A percentile compares a stretch with the other conserved stretches of the same genome.
phyloP scores from a whole-genome alignment of 2,329 filamentous ascomycete species.

The Apiospora rasikravindrae region DNA sequence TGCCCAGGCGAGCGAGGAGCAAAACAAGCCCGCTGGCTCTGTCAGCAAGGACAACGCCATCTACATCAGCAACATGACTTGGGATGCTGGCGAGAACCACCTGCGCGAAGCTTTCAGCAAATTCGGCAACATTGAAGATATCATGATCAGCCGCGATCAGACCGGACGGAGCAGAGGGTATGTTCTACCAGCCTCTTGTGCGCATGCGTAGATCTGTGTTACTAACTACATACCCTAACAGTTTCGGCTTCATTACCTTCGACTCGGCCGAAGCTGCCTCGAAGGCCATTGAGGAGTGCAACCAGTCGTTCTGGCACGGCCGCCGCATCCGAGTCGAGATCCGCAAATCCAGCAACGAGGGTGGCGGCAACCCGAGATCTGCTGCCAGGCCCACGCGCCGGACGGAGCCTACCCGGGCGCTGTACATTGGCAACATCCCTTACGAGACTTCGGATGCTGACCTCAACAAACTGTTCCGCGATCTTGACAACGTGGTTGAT shows the following conservation, averaged over 20 bases:
- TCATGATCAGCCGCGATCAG: constrained; percentile 34
- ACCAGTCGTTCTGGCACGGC: constrained; percentile 42
- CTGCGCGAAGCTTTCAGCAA: constrained; percentile 63
- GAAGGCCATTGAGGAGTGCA: constrained; percentile 32
- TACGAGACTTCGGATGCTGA: constrained; percentile 86
- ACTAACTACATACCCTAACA: constrained; percentile 28
- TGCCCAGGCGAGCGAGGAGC: constrained; percentile 11
- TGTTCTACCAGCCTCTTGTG: constrained; percentile 21
- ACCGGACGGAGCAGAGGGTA: constrained; percentile 41
- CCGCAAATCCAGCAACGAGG: constrained; percentile 33
- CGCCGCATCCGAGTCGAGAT: constrained; percentile 36
- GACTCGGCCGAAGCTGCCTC: constrained; percentile 24
- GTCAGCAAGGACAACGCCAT: constrained; percentile 43
- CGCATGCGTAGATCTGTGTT: background rate
- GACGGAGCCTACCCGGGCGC: constrained; percentile 60
- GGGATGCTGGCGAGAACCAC: constrained; percentile 67
- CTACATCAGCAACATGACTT: constrained; percentile 74
- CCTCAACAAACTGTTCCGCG: constrained; percentile 76
- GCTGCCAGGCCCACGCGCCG: background rate
- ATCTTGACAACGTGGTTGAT: constrained; percentile 72
- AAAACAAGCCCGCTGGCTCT: constrained; percentile 10
- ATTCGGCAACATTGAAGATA: constrained; percentile 35
- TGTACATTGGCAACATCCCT: constrained; percentile 86
- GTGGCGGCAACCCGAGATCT: constrained; percentile 1
- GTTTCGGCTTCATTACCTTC: constrained; percentile 39